Evolutionary conservation across 495 filamentous ascomycete species (phyloP).

Genomic region (Daldinia caldariorum): DNA sequence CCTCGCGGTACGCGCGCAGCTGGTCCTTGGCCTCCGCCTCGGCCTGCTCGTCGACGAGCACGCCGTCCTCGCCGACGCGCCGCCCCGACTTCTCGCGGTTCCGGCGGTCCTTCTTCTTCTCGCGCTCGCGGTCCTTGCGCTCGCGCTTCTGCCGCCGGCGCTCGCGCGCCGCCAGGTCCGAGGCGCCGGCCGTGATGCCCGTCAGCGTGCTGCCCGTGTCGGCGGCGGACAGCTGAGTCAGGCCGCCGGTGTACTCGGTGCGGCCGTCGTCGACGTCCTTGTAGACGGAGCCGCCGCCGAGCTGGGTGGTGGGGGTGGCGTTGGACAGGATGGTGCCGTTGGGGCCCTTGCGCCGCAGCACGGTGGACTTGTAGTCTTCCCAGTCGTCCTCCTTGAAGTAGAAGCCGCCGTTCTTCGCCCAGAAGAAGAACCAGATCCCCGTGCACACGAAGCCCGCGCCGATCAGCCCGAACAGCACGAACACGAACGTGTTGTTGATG

Average conservation of each 20-base stretch:
- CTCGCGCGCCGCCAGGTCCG: constrained; percentile 58
- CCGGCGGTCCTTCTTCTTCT: constrained; percentile 57
- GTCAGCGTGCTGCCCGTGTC: constrained; percentile 51
- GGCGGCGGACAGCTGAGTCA: constrained; percentile 53
- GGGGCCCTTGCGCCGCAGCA: constrained; percentile 89
- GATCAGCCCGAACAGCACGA: constrained; percentile 86
- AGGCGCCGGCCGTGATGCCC: constrained; percentile 59
- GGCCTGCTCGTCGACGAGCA: constrained; percentile 64
- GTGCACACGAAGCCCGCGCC: constrained; percentile 79
- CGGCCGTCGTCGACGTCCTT: constrained; percentile 69
- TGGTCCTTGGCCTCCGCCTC: constrained; percentile 72
- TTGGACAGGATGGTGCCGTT: constrained; percentile 83
- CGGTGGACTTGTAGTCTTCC: constrained; percentile 98
- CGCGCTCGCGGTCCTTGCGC: constrained; percentile 59
- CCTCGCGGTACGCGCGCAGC: constrained; percentile 78
- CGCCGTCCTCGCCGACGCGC: constrained; percentile 56
- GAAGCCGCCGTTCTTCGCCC: constrained; percentile 95
- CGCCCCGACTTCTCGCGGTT: constrained; percentile 53
- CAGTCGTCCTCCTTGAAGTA: constrained; percentile 84
- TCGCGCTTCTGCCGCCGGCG: constrained; percentile 60
- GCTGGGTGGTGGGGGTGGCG: constrained; percentile 80
- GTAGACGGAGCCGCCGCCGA: constrained; percentile 82
- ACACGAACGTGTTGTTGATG: constrained; percentile 85
- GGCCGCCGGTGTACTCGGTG: constrained; percentile 57
- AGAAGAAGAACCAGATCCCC: constrained; percentile 97